phyloP scores from a whole-genome alignment of 345 rosid genomes.

The Brassica rapa region DNA sequence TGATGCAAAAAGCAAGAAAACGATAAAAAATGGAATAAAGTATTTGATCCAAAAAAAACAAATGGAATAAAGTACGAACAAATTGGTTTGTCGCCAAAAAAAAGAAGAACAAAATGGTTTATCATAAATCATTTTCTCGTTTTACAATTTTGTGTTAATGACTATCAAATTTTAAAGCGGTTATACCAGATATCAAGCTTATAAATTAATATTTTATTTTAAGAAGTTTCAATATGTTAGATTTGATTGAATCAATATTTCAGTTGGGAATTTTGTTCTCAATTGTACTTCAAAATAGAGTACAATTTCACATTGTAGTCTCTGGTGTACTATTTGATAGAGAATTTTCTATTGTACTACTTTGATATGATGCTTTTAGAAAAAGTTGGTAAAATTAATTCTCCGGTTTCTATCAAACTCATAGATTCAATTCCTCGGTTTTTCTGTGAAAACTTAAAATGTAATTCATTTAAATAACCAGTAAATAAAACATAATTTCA shows the following conservation, averaged over 20 bases:
- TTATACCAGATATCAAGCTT: not conserved
- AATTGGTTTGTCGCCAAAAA: not conserved
- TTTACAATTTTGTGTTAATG: not conserved
- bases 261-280: not conserved
- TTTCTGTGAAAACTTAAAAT: not conserved
- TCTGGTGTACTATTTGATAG: not conserved
- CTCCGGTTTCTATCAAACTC: slow-evolving; percentile 6
- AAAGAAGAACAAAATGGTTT: not conserved
- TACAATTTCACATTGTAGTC: not conserved
- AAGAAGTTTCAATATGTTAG: not conserved
- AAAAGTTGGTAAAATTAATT: slow-evolving; percentile 13
- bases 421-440: not conserved
- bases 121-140: not conserved
- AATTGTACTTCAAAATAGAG: not conserved
- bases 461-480: not conserved
- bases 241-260: not conserved
- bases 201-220: not conserved
- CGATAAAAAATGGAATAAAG: not conserved
- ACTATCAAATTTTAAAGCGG: not conserved
- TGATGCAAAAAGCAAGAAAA: not conserved
- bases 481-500: not conserved
- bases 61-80: not conserved
- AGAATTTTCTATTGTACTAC: not conserved
- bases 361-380: not conserved
- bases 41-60: not conserved